Percentiles rank a stretch among this genome's conserved stretches.
phyloP scores from a whole-genome alignment of 768 basidiomycete species.

The Russula emetica region DNA sequence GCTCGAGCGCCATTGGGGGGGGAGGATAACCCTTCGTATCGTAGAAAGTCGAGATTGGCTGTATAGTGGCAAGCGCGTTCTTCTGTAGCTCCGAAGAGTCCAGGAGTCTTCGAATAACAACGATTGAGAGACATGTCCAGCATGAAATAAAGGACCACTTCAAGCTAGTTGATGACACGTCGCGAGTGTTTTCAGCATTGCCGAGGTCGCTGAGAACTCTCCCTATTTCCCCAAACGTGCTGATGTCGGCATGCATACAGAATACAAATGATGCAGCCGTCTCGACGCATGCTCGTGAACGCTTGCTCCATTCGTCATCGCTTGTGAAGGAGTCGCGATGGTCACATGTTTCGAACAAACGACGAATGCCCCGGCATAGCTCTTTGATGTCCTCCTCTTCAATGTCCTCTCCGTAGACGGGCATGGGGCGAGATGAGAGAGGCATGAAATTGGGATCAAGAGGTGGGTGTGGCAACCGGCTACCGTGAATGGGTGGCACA shows the following conservation, averaged over 20 bases:
- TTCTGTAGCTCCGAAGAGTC: neutral
- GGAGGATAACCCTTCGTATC: neutral
- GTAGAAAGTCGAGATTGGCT: no score
- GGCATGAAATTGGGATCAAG: neutral
- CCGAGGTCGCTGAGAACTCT: conserved; percentile 14
- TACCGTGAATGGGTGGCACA: no score
- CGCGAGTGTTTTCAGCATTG: neutral
- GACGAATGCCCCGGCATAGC: no score
- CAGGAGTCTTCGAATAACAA: conserved; percentile 12
- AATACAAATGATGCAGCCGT: conserved; percentile 12
- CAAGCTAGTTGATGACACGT: neutral
- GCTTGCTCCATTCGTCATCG: neutral
- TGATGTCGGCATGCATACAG: conserved; percentile 4
- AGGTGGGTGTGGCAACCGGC: no score
- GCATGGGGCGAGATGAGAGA: no score
- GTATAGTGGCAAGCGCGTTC: neutral
- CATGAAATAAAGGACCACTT: conserved; percentile 13
- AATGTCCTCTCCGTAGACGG: no score
- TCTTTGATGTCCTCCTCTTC: no score
- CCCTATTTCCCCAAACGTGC: conserved; percentile 14
- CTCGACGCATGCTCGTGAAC: conserved; percentile 3
- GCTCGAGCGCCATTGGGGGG: neutral
- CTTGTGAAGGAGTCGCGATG: neutral
- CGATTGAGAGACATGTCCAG: conserved; percentile 24
- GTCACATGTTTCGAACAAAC: conserved; percentile 16